Percentiles rank a stretch among this genome's conserved stretches.
Evolutionary conservation across 2,329 filamentous ascomycete species (phyloP).

Genomic region (Chaetomium globosum): DNA sequence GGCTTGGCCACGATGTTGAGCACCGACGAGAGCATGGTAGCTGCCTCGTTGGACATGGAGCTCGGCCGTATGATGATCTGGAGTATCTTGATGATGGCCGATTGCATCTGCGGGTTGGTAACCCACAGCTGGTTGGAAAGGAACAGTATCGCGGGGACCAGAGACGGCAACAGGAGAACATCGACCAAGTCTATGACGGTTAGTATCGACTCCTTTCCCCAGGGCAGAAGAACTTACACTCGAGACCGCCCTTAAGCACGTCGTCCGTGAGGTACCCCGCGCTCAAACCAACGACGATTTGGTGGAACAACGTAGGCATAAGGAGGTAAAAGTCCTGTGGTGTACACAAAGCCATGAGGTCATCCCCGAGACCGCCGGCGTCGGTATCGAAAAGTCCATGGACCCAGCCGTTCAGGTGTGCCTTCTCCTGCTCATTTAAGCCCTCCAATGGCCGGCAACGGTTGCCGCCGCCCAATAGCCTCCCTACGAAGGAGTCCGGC

Average conservation of each 20-base stretch:
- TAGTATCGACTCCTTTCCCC: constrained; percentile 22
- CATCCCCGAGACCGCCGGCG: constrained; percentile 72
- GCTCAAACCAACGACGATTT: constrained; percentile 72
- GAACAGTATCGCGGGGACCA: constrained; percentile 73
- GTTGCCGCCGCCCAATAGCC: constrained; percentile 63
- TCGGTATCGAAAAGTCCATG: constrained; percentile 76
- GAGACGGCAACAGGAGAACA: constrained; percentile 76
- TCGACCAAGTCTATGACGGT: constrained; percentile 69
- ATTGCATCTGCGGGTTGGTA: constrained; percentile 64
- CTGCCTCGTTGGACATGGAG: constrained; percentile 71
- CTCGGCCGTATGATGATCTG: constrained; percentile 71
- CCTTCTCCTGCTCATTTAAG: constrained; percentile 64
- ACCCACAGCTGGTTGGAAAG: constrained; percentile 71
- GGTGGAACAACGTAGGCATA: constrained; percentile 74
- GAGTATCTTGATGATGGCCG: constrained; percentile 70
- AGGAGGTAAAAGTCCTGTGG: constrained; percentile 82
- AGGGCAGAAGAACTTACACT: constrained; percentile 59
- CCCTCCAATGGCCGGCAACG: constrained; percentile 60
- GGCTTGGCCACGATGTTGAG: constrained; percentile 71
- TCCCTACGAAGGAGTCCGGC: constrained; percentile 68
- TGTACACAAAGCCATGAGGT: constrained; percentile 78
- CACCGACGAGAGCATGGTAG: constrained; percentile 69
- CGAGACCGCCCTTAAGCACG: constrained; percentile 71
- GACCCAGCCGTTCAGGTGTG: constrained; percentile 73
- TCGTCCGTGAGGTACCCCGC: constrained; percentile 67